Base-by-base conservation (phyloP, 2,329 filamentous ascomycete genomes). In the Cercospora sojina region DNA sequence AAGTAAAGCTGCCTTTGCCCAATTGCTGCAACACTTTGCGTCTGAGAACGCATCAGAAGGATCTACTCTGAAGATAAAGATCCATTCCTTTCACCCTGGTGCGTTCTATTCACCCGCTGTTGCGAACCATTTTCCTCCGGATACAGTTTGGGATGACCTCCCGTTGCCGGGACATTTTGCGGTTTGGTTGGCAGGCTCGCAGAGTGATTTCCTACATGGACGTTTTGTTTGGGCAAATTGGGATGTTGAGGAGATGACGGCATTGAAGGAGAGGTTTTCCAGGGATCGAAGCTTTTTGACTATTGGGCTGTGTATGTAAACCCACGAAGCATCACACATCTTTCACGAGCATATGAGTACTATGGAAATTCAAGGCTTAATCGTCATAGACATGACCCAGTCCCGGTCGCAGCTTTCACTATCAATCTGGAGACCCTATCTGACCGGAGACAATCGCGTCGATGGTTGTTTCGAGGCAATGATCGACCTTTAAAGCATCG, bases 161-260 rank as follows among this genome's bases (percentile, higher is more conserved):
- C 55, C 60, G 13, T 35, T 77, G 20, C 68, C 75, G 18, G 74
- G 69, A 4, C 47, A 71, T 55, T 77, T 77, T 64, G 69, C 70
- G 10, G 74, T 82, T 2, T 83, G 80, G 80, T 68, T 79, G 4
- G 74, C 78, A 1, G 76, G 74, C 16, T 67, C 75, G 2, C 79
- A 83, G 69, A 79, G 78, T 1, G 70, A 72, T 0, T 82, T 81
- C 59, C 66, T 82, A 27, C 76, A 77, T 66, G 80, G 79, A 1
- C 71, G 77, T 10, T 77, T 72, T 65, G 56, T 70, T 18, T 71
- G 71, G 71, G 69, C 68, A 38, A 67, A 72, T 31, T 73, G 71
- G 71, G 70, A 73, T 62, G 60, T 73, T 23, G 67, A 69, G 58
- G 71, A 73, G 70, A 25, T 73, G 41, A 38, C 71, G 13, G 62